These are phyloP conservation scores for Saccharomyces hybrid DNA, from an alignment of 1,139 yeast genomes.

Conservation along the genomic window DNA sequence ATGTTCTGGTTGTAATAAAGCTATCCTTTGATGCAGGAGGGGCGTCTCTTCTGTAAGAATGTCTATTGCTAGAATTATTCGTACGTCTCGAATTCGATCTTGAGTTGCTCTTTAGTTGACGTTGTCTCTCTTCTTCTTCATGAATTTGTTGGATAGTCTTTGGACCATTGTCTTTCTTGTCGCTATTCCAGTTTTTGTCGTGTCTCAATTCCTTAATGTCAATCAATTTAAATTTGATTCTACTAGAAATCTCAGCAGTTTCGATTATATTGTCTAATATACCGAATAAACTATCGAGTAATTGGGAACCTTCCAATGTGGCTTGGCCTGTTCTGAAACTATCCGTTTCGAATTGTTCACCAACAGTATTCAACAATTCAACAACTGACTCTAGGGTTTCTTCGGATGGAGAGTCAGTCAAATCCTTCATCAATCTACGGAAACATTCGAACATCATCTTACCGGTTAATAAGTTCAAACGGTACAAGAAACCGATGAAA, in stretches of 20 bases:
- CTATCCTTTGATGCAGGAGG: conserved; percentile 22
- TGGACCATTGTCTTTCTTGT: conserved; percentile 66
- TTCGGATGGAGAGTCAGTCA: conserved; percentile 67
- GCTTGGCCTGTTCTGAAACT: conserved; percentile 22
- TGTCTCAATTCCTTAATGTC: conserved; percentile 79
- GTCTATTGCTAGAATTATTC: conserved; percentile 18
- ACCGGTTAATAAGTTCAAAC: conserved; percentile 67
- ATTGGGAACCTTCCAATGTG: conserved; percentile 32
- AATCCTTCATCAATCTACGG: conserved; percentile 46
- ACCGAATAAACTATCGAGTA: conserved; percentile 55
- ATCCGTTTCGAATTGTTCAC: conserved; percentile 60
- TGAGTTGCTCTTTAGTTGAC: conserved; percentile 26
- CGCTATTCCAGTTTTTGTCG: conserved; percentile 36
- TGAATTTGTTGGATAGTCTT: conserved; percentile 90
- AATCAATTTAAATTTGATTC: conserved; percentile 81
- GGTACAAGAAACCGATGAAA: conserved; percentile 90
- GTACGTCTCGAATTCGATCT: conserved; percentile 30
- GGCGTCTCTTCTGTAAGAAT: conserved; percentile 21
- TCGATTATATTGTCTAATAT: conserved; percentile 52
- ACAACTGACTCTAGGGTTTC: conserved; percentile 86
- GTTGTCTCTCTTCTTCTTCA: conserved; percentile 58
- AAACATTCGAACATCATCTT: conserved; percentile 75
- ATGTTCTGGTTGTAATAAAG: conserved; percentile 26
- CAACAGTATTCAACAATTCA: conserved; percentile 83
- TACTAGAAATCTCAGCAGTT: conserved; percentile 56